Evolutionary conservation across 176 grass and related monocot species (phyloP).

Genomic region (Aegilops bicornis): DNA sequence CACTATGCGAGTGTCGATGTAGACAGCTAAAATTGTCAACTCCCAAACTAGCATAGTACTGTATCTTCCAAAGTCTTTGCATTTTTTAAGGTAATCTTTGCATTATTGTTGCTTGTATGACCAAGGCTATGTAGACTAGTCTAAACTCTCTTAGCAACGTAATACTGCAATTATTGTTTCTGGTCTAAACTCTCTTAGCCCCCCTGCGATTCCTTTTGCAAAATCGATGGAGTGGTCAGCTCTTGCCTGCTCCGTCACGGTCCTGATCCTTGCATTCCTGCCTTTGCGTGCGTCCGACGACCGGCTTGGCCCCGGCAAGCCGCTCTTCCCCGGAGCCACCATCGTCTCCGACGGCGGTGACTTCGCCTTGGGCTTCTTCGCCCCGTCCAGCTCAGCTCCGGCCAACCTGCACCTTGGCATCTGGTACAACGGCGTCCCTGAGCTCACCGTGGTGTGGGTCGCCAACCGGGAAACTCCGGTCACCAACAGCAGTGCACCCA

Average conservation of each 20-base stretch:
- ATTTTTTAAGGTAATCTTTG: background rate
- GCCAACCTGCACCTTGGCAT: background rate
- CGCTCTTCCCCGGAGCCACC: background rate
- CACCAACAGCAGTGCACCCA: background rate
- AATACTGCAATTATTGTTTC: background rate
- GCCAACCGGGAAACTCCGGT: background rate
- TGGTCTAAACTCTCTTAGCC: background rate
- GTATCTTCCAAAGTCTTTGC: background rate
- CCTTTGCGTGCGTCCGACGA: background rate
- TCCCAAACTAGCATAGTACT: background rate
- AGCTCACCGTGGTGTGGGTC: background rate
- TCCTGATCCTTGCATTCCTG: background rate
- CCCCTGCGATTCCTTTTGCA: no score
- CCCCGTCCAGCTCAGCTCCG: background rate
- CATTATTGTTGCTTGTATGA: conserved; percentile 17
- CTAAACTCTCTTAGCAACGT: background rate
- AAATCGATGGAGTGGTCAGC: background rate
- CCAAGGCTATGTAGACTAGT: background rate
- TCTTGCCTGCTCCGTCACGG: background rate
- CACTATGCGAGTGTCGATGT: no score
- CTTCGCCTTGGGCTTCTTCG: conserved; percentile 20
- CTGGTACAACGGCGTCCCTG: background rate
- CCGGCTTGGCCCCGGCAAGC: conserved; percentile 15
- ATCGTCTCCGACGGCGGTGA: conserved; percentile 10
- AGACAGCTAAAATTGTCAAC: no score